These are phyloP conservation scores for Magnaporthiopsis rhizophila DNA, from an alignment of 2,329 filamentous ascomycete species.

Conservation along the genomic window DNA sequence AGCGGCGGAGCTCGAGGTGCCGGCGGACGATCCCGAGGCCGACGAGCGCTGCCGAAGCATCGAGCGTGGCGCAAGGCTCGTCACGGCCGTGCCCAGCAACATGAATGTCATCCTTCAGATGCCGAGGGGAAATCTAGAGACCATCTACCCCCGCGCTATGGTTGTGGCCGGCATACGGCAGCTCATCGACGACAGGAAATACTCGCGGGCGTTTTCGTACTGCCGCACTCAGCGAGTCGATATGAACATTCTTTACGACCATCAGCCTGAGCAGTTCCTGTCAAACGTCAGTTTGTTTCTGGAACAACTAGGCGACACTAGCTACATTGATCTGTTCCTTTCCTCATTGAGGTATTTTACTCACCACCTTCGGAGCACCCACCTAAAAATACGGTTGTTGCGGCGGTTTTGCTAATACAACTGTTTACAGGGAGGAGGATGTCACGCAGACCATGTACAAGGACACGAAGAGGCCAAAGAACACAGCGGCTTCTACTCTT, in stretches of 20 bases:
- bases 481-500: not conserved
- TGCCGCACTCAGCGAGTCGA: slow-evolving; percentile 92
- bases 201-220: slow-evolving; percentile 73
- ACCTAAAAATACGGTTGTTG: slow-evolving; percentile 20
- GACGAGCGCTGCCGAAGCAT: slow-evolving; percentile 90
- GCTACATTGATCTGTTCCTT: slow-evolving; percentile 84
- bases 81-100: slow-evolving; percentile 82
- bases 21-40: slow-evolving; percentile 78
- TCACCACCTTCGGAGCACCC: not conserved
- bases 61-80: slow-evolving; percentile 77
- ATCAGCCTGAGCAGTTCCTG: slow-evolving; percentile 81
- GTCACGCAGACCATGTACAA: slow-evolving; percentile 91
- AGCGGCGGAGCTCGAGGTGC: slow-evolving; percentile 64
- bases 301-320: slow-evolving; percentile 71
- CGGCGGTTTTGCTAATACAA: slow-evolving; percentile 6
- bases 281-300: slow-evolving; percentile 68
- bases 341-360: slow-evolving; percentile 65
- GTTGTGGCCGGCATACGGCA: slow-evolving; percentile 83
- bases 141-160: slow-evolving; percentile 85
- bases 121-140: slow-evolving; percentile 92
- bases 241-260: slow-evolving; percentile 95
- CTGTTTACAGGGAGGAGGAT: slow-evolving; percentile 63
- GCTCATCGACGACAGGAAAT: slow-evolving; percentile 73
- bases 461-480: slow-evolving; percentile 57
- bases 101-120: slow-evolving; percentile 87